Evolutionary conservation across 495 filamentous ascomycete genomes (phyloP), one percentile per base, ranked within the genome.

Genomic region (Penicillium fimorum): DNA sequence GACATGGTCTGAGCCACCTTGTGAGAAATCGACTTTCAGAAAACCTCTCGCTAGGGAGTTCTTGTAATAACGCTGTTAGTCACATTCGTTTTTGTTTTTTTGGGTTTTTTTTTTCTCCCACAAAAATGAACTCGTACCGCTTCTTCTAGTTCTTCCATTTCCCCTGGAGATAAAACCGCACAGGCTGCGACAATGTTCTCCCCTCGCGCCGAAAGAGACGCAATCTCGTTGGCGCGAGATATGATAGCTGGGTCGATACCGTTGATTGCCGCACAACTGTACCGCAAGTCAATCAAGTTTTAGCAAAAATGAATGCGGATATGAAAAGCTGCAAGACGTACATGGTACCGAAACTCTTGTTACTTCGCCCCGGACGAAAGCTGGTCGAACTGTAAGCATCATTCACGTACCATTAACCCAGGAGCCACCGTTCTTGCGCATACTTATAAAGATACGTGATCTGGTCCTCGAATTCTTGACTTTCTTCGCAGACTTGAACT

Each of bases 401-500:
- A n/a, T 33, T 24, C 29, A 18, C 33, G 1, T 15, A 40, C 20
- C 20, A 49, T 2, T 15, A 43, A 52, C 15, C 25, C 51, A 38
- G 20, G 38, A 37, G 20, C 18, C 4, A 4, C 7, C 27, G 1
- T 2, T 11, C 12, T n/a, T 2, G 32, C 5, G 70, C 70, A 15
- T 82, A 87, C 74, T 86, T 90, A 67, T 92, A 96, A 1, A 97
- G 79, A 71, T 95, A 97, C 0, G 89, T 92, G 48, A 98, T 82
- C 65, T 96, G 90, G 29, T 93, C 84, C 37, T 82, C 75, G 1
- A 84, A 78, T 10, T 84, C 69, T 5, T 73, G 68, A 7, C 85
- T 81, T 10, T 84, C 71, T 15, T 78, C 71, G 60, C 91, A 83
- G 11, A 93, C 69, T 40, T 77, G 81, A n/a, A 97, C 83, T 60